Evolutionary conservation across 2,329 filamentous ascomycete species (phyloP), one percentile per base, ranked within the genome.

Genomic region (Ophiocordyceps camponoti-rufipedis): DNA sequence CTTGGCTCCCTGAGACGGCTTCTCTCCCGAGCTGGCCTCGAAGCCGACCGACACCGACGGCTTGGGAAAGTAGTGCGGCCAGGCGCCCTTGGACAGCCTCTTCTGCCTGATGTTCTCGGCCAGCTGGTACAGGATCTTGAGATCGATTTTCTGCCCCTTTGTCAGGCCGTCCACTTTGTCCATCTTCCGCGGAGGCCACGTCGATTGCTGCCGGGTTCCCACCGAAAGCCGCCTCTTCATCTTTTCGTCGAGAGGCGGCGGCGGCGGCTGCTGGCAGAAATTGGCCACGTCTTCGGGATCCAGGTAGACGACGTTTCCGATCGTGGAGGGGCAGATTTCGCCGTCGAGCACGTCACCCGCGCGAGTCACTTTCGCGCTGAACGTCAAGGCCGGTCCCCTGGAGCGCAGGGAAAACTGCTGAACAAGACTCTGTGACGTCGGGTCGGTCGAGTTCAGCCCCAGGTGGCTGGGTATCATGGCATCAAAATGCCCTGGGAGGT

Each of bases 231-330:
- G 59, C 47, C 50, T 52, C 11, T 52, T 50, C 42, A 46, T 46
- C 16, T 33, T 45, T 11, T 49, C 6, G 10, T 49, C 23, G 3
- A 49, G 40, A 5, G 23, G 23, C 23, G 55, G 53, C 13, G 53
- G 51, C 14, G 52, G 43, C 4, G 55, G 52, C 28, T 67, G 62
- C 12, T 63, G 62, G 48, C 69, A 66, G 33, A 69, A 63, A 5
- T 52, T 53, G 13, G 69, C 59, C 5, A 77, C 65, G 44, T 72
- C 65, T 14, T 63, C 59, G 5, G 72, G 70, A 14, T 74, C 73
- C 47, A 82, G 65, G 50, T 70, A 76, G 10, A 73, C 57, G n/a
- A 81, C 70, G 28, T 74, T 65, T 16, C 61, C 56, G n/a, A 82
- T 55, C 11, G 54, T 64, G 6, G 70, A 72, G 2, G 76, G 68